Evolutionary conservation across 1,284 basidiomycete species (phyloP).

Genomic region (Bondarzewia mesenterica): DNA sequence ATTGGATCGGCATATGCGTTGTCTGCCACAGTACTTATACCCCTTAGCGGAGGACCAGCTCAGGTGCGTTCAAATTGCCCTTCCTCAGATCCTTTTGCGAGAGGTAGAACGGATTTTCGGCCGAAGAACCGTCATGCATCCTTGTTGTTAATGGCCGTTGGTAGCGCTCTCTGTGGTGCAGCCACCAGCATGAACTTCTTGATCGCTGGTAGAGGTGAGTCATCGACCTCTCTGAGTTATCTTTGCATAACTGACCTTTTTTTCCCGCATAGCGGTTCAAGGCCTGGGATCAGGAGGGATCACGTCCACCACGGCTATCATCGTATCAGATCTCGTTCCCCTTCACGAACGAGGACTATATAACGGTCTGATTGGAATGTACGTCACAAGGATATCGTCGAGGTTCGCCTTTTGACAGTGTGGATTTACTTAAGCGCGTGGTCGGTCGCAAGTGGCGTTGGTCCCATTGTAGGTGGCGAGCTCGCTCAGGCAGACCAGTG

Average conservation of each 20-base stretch:
- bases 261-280: conserved; percentile 25
- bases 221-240: background rate
- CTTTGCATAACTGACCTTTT: background rate
- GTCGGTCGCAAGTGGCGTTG: conserved; percentile 26
- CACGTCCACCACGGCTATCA: conserved; percentile 29
- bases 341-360: conserved; percentile 30
- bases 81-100: background rate
- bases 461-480: conserved; percentile 29
- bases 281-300: conserved; percentile 42
- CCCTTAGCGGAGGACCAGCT: background rate
- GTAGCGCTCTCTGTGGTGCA: conserved; percentile 33
- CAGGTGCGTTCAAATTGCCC: background rate
- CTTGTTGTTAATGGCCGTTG: conserved; percentile 33
- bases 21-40: background rate
- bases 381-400: background rate
- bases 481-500: conserved; percentile 25
- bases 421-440: conserved; percentile 19
- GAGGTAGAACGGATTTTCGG: conserved; percentile 25
- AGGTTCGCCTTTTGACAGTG: conserved; percentile 7
- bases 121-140: conserved; percentile 28
- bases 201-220: conserved; percentile 26
- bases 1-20: background rate
- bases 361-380: conserved; percentile 24
- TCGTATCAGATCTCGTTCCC: conserved; percentile 37
- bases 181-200: conserved; percentile 33